phyloP scores from a whole-genome alignment of 2,329 filamentous ascomycete genomes.

The Sphaceloma murrayae region DNA sequence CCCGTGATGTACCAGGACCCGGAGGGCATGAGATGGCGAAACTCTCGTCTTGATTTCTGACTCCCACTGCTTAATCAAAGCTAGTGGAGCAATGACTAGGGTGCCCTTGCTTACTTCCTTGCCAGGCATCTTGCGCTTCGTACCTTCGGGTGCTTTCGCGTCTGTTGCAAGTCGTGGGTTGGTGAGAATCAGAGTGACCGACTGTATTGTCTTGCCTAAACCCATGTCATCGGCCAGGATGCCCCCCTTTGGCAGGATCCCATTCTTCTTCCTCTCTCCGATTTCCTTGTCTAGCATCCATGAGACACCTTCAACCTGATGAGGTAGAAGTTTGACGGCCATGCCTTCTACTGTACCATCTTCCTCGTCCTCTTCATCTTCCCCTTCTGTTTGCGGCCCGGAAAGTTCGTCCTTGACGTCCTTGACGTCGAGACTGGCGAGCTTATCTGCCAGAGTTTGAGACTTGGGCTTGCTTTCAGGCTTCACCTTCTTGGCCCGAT shows the following conservation, averaged over 20 bases:
- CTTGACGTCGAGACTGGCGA: conserved; percentile 35
- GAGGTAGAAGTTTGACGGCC: conserved; percentile 77
- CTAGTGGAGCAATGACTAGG: conserved; percentile 83
- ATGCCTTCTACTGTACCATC: conserved; percentile 68
- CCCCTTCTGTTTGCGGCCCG: conserved; percentile 39
- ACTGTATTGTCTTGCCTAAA: conserved; percentile 90
- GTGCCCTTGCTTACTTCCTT: conserved; percentile 66
- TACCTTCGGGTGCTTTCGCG: conserved; percentile 43
- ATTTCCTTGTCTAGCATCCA: conserved; percentile 96
- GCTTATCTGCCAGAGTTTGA: conserved; percentile 27
- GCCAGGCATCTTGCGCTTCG: conserved; percentile 55
- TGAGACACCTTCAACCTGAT: conserved; percentile 85
- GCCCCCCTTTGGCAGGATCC: conserved; percentile 73
- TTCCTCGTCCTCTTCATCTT: conserved; percentile 42
- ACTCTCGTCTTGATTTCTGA: conserved; percentile 81
- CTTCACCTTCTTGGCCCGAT: conserved; percentile 35
- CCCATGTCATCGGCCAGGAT: conserved; percentile 98
- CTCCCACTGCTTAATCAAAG: conserved; percentile 96
- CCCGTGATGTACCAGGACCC: conserved; percentile 85
- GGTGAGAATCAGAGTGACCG: conserved; percentile 75
- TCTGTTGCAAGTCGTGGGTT: conserved; percentile 54
- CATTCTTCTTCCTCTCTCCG: conserved; percentile 70
- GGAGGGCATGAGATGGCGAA: conserved; percentile 55
- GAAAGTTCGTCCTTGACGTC: conserved; percentile 44
- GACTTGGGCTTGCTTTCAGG: conserved; percentile 21